Evolutionary conservation across 2,329 filamentous ascomycete genomes (phyloP).

Genomic region (Hypomyces perniciosus): DNA sequence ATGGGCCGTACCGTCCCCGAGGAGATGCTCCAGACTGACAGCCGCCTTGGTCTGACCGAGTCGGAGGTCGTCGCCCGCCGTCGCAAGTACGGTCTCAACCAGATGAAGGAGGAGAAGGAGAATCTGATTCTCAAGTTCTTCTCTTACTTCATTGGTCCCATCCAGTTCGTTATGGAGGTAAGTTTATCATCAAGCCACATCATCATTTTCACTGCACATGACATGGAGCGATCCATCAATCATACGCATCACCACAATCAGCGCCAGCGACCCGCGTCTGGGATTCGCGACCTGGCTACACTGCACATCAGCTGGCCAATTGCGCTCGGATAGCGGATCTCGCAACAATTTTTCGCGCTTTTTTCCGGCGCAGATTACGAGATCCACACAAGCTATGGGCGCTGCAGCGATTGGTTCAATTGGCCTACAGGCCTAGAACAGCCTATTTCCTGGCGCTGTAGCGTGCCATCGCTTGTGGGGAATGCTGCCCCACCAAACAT

Average conservation of each 20-base stretch:
- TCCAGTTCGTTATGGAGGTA: constrained; percentile 92
- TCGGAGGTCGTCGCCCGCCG: constrained; percentile 57
- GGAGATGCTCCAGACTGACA: constrained; percentile 72
- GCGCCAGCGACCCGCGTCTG: background rate
- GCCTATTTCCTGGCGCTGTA: constrained; percentile 5
- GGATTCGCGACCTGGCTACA: too few relatives aligned
- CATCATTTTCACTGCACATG: background rate
- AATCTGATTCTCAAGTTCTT: constrained; percentile 78
- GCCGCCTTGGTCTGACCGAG: constrained; percentile 64
- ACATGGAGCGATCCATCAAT: too few relatives aligned
- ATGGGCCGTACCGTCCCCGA: constrained; percentile 62
- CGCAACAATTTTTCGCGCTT: constrained; percentile 18
- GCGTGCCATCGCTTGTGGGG: constrained; percentile 17
- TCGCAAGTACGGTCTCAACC: constrained; percentile 75
- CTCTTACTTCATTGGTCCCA: constrained; percentile 78
- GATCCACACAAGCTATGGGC: constrained; percentile 29
- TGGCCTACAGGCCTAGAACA: constrained; percentile 12
- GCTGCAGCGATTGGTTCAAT: constrained; percentile 22
- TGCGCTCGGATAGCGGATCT: background rate
- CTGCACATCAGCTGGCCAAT: too few relatives aligned
- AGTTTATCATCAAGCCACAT: constrained; percentile 24
- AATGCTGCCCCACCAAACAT: constrained; percentile 21
- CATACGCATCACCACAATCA: background rate
- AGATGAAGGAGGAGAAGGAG: constrained; percentile 88
- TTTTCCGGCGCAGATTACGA: constrained; percentile 26